Conservation (phyloP, 352 stramenopile species). For the Globisporangium iwayamae region DNA sequence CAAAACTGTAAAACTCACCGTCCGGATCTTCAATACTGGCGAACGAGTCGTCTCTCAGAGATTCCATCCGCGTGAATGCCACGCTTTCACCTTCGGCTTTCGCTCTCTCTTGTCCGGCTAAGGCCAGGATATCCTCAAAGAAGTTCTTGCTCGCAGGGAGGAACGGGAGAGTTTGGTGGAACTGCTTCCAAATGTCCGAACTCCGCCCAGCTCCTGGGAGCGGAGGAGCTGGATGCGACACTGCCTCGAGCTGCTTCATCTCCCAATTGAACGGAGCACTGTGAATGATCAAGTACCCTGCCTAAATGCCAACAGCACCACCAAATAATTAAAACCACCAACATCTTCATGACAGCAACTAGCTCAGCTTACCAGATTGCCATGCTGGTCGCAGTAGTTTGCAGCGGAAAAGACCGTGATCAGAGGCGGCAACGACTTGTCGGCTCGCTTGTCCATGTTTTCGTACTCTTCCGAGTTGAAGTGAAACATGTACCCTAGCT, state of each 20-base stretch:
- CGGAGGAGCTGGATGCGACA: conserved; percentile 49
- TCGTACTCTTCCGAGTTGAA: conserved; percentile 45
- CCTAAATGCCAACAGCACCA: conserved; percentile 21
- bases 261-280: conserved; percentile 47
- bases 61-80: neutral
- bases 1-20: neutral
- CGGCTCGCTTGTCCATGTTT: conserved; percentile 37
- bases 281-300: conserved; percentile 50
- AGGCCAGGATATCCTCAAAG: conserved; percentile 66
- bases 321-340: neutral
- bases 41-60: conserved; percentile 9
- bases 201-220: conserved; percentile 45
- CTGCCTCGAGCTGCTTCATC: conserved; percentile 46
- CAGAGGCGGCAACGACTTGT: conserved; percentile 62
- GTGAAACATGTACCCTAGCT: conserved; percentile 63
- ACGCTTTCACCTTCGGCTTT: neutral
- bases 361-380: conserved; percentile 45
- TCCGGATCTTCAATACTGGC: conserved; percentile 8
- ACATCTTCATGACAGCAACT: neutral
- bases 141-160: conserved; percentile 78
- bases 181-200: conserved; percentile 68
- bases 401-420: conserved; percentile 95
- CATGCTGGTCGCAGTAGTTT: conserved; percentile 93
- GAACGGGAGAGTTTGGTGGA: conserved; percentile 75
- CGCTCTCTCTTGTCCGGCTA: conserved; percentile 21